These are phyloP conservation scores for Claviceps digitariae DNA, from an alignment of 2,329 filamentous ascomycete genomes.

Conservation along the genomic window DNA sequence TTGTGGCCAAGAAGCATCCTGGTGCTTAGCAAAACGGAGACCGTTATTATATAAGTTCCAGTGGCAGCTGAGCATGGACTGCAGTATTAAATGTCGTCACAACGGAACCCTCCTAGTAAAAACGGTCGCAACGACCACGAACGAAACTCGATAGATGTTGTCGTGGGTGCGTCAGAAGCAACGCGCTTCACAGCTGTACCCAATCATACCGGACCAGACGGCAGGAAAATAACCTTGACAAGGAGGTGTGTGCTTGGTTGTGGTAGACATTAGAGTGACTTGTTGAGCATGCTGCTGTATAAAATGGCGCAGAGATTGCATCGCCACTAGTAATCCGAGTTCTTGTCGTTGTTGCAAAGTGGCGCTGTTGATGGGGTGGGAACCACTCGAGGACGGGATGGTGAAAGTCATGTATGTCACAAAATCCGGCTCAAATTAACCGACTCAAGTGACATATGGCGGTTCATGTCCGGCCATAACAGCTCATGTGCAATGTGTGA, in stretches of 20 bases:
- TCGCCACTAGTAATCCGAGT: not conserved
- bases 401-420: not conserved
- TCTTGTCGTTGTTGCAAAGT: not conserved
- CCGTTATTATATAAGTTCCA: too few relatives aligned
- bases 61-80: too few relatives aligned
- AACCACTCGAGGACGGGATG: not conserved
- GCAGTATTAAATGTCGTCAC: too few relatives aligned
- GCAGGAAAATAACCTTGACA: not conserved
- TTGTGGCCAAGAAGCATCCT: too few relatives aligned
- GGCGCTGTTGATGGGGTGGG: not conserved
- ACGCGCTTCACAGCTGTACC: too few relatives aligned
- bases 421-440: not conserved
- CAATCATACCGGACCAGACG: not conserved
- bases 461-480: not conserved
- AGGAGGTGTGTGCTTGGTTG: not conserved
- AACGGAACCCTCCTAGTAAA: too few relatives aligned
- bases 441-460: not conserved
- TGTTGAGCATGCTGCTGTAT: too few relatives aligned
- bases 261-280: not conserved
- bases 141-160: too few relatives aligned
- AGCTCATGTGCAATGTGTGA: not conserved
- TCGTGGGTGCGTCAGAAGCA: too few relatives aligned
- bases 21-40: too few relatives aligned
- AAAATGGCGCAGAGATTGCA: too few relatives aligned
- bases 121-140: too few relatives aligned